Base-by-base conservation (phyloP, 2,329 filamentous ascomycete genomes). In the Fusarium torreyae region DNA sequence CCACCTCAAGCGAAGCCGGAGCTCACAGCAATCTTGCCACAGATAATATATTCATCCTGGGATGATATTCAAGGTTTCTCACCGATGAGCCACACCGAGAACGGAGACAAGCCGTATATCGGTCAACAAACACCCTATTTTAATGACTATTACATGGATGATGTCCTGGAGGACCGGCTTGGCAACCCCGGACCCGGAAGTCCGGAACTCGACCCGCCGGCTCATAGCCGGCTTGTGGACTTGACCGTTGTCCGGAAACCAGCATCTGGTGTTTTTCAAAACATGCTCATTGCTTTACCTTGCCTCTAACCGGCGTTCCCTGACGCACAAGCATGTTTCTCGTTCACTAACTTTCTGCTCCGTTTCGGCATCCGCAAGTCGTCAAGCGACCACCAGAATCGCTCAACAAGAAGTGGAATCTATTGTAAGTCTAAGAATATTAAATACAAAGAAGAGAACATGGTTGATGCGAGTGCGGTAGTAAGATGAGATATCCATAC, bases 1-100 rank as follows among this genome's bases (percentile, higher is more conserved):
- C 69, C 69, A 72, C 63, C n/a, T 10, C 14, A 39, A 50, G 42
- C 70, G 70, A 66, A 68, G 60, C 70, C 69, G 70, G 70, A 68
- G 57, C 36, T 8, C 6, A 22, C 11, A 31, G 31, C 56, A 50
- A 48, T 14, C 7, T 43, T 36, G 2, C 13, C 3, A 6, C 38
- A 7, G 38, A 13, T 9, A 46, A 46, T 44, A 22, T 31, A 28
- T 22, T 14, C 26, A 57, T 18, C n/a, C 10, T 15, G 42, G 18
- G 13, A 5, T 39, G 20, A 4, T 26, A n/a, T 7, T 57, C 6
- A 11, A 56, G 10, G 14, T 14, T 15, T 33, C 14, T 56, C 1
- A 6, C 33, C 6, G 1, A 24, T 40, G 20, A 65, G 44, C 48
- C 61, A 45, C 24, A 45, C 60, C 43, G 49, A 63, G 6, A 43